Evolutionary conservation across 2,329 filamentous ascomycete genomes (phyloP).

Genomic region (Bipolaris oryzae): DNA sequence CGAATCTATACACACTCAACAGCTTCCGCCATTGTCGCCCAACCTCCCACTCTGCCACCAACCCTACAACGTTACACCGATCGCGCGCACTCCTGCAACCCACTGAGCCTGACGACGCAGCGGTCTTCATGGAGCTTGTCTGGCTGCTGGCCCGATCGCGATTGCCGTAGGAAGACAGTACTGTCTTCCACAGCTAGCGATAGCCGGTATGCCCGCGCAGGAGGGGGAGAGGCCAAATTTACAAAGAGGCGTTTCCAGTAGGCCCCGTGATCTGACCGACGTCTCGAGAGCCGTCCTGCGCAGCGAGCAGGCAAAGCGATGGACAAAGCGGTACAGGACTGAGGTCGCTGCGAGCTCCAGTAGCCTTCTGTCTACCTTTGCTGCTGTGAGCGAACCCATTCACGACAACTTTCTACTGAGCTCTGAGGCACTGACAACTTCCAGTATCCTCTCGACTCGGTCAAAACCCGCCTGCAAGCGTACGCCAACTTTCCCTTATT

Average conservation of each 20-base stretch:
- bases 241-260: slow-evolving; percentile 27
- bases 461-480: slow-evolving; percentile 89
- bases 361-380: slow-evolving; percentile 77
- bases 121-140: slow-evolving; percentile 61
- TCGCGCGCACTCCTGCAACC: slow-evolving; percentile 19
- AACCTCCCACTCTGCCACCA: slow-evolving; percentile 16
- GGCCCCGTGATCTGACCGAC: slow-evolving; percentile 49
- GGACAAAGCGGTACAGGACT: slow-evolving; percentile 78
- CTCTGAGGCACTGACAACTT: slow-evolving; percentile 26
- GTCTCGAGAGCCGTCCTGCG: slow-evolving; percentile 44
- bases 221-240: slow-evolving; percentile 30
- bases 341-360: slow-evolving; percentile 79
- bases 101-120: slow-evolving; percentile 27
- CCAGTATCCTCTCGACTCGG: slow-evolving; percentile 81
- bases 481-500: slow-evolving; percentile 33
- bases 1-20: slow-evolving; percentile 24
- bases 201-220: slow-evolving; percentile 53
- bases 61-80: slow-evolving; percentile 9
- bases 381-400: slow-evolving; percentile 58
- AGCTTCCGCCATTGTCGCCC: slow-evolving; percentile 38
- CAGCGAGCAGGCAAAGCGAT: slow-evolving; percentile 56
- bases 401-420: too few species aligned
- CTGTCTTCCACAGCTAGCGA: slow-evolving; percentile 58
- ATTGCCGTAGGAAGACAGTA: slow-evolving; percentile 64
- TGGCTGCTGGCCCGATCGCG: slow-evolving; percentile 62